Conservation (phyloP, 192 early-diverging fungal genomes). For the Podila clonocystis region DNA sequence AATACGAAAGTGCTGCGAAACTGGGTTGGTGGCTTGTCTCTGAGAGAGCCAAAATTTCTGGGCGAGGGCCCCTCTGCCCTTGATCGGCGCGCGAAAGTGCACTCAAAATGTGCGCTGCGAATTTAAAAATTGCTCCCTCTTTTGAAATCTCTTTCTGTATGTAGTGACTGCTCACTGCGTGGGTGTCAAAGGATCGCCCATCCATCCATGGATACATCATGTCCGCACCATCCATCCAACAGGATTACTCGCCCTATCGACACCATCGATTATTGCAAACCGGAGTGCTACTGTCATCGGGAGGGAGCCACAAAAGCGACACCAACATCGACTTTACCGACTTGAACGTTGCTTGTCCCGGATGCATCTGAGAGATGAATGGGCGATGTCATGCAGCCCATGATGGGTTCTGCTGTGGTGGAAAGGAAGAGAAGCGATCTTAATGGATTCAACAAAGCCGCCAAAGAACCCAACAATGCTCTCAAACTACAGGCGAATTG, state of each 20-base stretch:
- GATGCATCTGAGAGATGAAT: not conserved
- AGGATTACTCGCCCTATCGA: too few relatives aligned
- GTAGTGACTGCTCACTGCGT: constrained; percentile 9
- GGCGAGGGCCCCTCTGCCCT: not conserved
- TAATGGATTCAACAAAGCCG: too few relatives aligned
- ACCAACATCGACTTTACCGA: not conserved
- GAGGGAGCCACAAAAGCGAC: too few relatives aligned
- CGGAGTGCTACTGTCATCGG: too few relatives aligned
- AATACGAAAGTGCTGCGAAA: too few relatives aligned
- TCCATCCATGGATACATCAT: constrained; percentile 24
- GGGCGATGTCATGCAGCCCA: too few relatives aligned
- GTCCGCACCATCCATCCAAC: constrained; percentile 16
- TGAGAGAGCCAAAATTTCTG: not conserved
- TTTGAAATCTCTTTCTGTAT: constrained; percentile 53
- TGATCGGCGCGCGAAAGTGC: not conserved
- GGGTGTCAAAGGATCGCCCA: not conserved
- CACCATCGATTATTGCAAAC: too few relatives aligned
- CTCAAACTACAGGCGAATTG: too few relatives aligned
- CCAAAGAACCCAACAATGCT: too few relatives aligned
- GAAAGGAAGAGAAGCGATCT: too few relatives aligned
- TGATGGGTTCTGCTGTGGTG: too few relatives aligned
- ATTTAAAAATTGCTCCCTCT: constrained; percentile 28
- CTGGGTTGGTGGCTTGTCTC: too few relatives aligned
- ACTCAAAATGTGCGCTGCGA: not conserved
- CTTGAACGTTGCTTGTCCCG: not conserved